A percentile compares a stretch with the other conserved stretches of the same genome.
phyloP scores from a whole-genome alignment of 306 rosid species.

The Acacia acuminata region DNA sequence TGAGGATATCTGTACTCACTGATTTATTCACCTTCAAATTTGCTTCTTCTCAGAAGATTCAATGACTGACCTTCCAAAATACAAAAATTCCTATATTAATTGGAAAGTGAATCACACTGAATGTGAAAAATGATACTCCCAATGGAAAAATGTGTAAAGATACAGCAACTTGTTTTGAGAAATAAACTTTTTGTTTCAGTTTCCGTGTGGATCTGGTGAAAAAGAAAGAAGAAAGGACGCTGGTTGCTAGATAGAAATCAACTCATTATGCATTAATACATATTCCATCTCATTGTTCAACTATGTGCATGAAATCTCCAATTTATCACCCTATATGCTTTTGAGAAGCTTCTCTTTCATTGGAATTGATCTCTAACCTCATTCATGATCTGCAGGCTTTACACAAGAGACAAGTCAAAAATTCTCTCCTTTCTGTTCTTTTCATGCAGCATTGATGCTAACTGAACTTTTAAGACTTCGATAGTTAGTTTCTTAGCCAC shows the following conservation, averaged over 20 bases:
- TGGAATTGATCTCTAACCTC: background rate
- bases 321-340: background rate
- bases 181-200: background rate
- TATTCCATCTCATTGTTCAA: background rate
- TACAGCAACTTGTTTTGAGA: background rate
- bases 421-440: background rate
- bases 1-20: background rate
- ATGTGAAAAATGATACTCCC: background rate
- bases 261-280: background rate
- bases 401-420: background rate
- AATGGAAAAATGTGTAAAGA: background rate
- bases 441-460: background rate
- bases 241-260: background rate
- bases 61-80: background rate
- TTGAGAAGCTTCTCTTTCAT: background rate
- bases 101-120: background rate
- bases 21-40: background rate
- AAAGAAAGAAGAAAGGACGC: background rate
- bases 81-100: background rate
- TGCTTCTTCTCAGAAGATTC: background rate
- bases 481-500: background rate
- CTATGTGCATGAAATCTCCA: background rate
- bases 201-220: background rate
- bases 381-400: background rate
- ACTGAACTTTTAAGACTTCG: background rate